Conservation (phyloP, 2,329 filamentous ascomycete genomes). For the Fusarium robinianum region DNA sequence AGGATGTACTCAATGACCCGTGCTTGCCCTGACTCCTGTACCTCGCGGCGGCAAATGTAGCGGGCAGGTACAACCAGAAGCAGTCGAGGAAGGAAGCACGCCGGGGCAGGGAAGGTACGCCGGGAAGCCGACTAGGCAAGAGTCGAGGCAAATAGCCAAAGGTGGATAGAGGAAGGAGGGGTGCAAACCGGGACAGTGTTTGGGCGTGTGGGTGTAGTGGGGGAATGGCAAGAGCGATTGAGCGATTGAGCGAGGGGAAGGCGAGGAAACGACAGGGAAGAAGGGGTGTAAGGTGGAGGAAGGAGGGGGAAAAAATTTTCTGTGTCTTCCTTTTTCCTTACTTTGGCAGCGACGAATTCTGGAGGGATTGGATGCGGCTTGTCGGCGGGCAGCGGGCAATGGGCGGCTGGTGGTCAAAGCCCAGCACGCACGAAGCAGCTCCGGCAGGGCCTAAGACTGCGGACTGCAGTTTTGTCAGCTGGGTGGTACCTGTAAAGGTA, state of each 20-base stretch:
- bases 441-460: slow-evolving; percentile 29
- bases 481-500: slow-evolving; percentile 13
- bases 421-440: slow-evolving; percentile 24
- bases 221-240: slow-evolving; percentile 34
- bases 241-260: slow-evolving; percentile 31
- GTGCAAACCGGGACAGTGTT: slow-evolving; percentile 26
- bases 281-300: slow-evolving; percentile 21
- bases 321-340: slow-evolving; percentile 23
- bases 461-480: slow-evolving; percentile 14
- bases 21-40: slow-evolving; percentile 24
- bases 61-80: slow-evolving; percentile 25
- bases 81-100: slow-evolving; percentile 16
- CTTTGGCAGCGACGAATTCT: slow-evolving; percentile 19
- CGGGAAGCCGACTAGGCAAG: slow-evolving; percentile 23
- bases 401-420: slow-evolving; percentile 33
- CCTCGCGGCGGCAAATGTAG: slow-evolving; percentile 23
- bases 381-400: slow-evolving; percentile 25
- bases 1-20: slow-evolving; percentile 24
- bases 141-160: slow-evolving; percentile 10
- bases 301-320: slow-evolving; percentile 28
- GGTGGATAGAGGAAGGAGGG: slow-evolving; percentile 30
- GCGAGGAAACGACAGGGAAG: slow-evolving; percentile 27
- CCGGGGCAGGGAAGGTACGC: slow-evolving; percentile 28
- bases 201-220: slow-evolving; percentile 33
- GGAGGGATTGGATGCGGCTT: slow-evolving; percentile 22